Evolutionary conservation across 139 green algal species (phyloP).

Genomic region (Limnomonas spitsbergensis): DNA sequence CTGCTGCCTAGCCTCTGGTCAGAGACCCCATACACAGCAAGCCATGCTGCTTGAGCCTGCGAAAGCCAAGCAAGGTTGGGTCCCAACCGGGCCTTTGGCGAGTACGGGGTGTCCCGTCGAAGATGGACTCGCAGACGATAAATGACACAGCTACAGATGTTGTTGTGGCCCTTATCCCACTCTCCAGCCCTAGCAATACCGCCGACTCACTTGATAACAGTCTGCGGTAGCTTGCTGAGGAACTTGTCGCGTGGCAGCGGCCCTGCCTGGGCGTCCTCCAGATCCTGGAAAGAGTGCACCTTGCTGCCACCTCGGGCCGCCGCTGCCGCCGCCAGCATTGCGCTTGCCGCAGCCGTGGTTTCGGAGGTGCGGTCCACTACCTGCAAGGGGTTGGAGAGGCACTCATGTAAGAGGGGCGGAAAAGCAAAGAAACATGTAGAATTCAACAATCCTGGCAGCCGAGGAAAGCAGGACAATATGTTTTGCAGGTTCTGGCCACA

Average conservation of each 20-base stretch:
- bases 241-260: constrained; percentile 40
- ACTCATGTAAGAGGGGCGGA: too few species aligned
- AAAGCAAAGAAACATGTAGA: neutral
- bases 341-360: neutral
- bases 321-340: neutral
- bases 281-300: constrained; percentile 33
- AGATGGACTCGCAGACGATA: too few species aligned
- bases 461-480: neutral
- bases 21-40: too few species aligned
- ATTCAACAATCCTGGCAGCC: neutral
- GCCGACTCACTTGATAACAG: constrained; percentile 35
- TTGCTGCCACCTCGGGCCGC: constrained; percentile 22
- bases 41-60: too few species aligned
- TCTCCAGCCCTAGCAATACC: too few species aligned
- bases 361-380: constrained; percentile 26
- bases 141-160: too few species aligned
- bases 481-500: neutral
- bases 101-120: too few species aligned
- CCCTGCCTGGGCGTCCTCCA: constrained; percentile 14
- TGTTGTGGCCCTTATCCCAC: too few species aligned
- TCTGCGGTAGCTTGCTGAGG: constrained; percentile 45
- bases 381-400: too few species aligned
- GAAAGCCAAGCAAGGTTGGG: too few species aligned
- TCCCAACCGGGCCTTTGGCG: too few species aligned
- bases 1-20: neutral